Base-by-base conservation (phyloP, 805 yeast species). In the Saccharomyces paradoxus region DNA sequence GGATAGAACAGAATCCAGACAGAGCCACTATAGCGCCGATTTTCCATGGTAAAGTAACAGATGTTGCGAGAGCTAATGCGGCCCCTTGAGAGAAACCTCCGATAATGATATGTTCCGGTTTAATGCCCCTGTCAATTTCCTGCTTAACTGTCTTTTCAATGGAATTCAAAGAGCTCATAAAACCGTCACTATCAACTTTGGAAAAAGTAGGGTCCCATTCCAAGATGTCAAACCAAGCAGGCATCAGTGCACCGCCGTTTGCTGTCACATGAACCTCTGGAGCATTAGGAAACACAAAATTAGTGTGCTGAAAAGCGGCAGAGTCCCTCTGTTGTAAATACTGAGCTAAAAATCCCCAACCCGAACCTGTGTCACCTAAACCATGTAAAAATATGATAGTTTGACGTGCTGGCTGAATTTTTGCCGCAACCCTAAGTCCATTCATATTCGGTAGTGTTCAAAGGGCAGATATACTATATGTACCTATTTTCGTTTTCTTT, bases 61-160 rank as follows among this genome's bases (percentile, higher is more conserved):
- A 75, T 14, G 85, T 65, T 2, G 87, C 89, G 56, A 87, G 72
- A 1, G 94, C 73, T 10, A 92, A 57, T 1, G 96, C 90, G 50
- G 89, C 95, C 53, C 99, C 99, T 72, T 94, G 99, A 4, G 95
- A 86, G 67, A 94, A 94, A 0, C 99, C 99, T 37, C 98, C 98
- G 55, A 94, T 74, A n/a, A 94, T 74, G 49, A 94, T 86, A 52
- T 86, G 80, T 17, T 81, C 81, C 0, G 86, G 74, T 3, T 80
- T 76, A 37, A 87, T 78, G 9, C 85, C 81, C 6, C 63, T 61
- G 8, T 78, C 79, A 14, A 79, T 72, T 60, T 84, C 82, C 53
- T 81, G 82, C 22, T 77, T 67, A 47, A 86, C 75, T 58, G 77
- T 72, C 1, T 62, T 61, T 51, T 77, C 73, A 26, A 85, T 72